Conservation (phyloP, 2,329 filamentous ascomycete genomes). For the Bipolaris sorokiniana region DNA sequence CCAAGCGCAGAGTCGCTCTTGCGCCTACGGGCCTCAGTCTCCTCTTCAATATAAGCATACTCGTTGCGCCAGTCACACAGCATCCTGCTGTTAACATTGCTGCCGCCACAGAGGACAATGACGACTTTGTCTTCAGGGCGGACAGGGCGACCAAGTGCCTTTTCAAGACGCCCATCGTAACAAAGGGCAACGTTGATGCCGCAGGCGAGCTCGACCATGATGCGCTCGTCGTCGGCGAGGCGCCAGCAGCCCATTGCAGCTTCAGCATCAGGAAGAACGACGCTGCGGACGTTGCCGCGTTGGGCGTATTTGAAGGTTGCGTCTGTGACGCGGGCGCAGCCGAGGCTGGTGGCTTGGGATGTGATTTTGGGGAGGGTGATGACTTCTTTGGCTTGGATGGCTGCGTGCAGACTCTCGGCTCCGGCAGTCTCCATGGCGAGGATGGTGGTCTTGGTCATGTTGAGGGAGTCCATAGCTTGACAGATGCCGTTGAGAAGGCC, state of each 20-base stretch:
- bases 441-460: slow-evolving; percentile 53
- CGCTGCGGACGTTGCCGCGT: slow-evolving; percentile 60
- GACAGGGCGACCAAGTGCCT: slow-evolving; percentile 65
- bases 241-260: slow-evolving; percentile 78
- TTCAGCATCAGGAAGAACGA: slow-evolving; percentile 75
- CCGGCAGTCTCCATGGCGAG: slow-evolving; percentile 79
- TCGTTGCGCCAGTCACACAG: slow-evolving; percentile 56
- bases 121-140: slow-evolving; percentile 75
- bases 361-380: slow-evolving; percentile 74
- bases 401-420: slow-evolving; percentile 71
- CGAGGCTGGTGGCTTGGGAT: slow-evolving; percentile 75
- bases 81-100: slow-evolving; percentile 59
- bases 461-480: slow-evolving; percentile 65
- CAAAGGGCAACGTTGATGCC: slow-evolving; percentile 76
- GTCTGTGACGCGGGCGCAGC: slow-evolving; percentile 72
- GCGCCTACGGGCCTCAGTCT: slow-evolving; percentile 21
- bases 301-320: slow-evolving; percentile 70
- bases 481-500: slow-evolving; percentile 79
- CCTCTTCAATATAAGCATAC: slow-evolving; percentile 39
- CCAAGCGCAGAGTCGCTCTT: slow-evolving; percentile 27
- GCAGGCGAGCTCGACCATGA: slow-evolving; percentile 84
- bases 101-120: slow-evolving; percentile 79
- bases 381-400: slow-evolving; percentile 62
- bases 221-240: slow-evolving; percentile 80
- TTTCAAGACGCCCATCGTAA: slow-evolving; percentile 68